Evolutionary conservation across 768 basidiomycete genomes (phyloP).

Genomic region (Lactarius pseudohatsudake): DNA sequence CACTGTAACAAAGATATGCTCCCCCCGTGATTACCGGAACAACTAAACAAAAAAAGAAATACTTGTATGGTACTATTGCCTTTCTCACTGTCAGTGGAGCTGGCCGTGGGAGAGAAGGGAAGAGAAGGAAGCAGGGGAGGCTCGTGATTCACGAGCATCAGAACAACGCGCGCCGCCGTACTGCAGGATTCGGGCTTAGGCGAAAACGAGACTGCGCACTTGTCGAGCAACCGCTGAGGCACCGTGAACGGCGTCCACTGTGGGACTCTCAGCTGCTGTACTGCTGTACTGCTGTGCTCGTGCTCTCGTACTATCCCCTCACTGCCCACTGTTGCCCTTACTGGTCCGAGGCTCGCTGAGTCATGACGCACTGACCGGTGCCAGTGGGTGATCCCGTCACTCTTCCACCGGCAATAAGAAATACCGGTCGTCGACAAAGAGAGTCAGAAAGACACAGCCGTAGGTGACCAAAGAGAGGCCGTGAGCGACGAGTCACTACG

Average conservation of each 20-base stretch:
- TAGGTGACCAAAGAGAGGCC: neutral
- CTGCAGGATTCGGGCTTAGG: constrained; percentile 6
- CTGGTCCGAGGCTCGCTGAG: neutral
- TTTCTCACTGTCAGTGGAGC: constrained; percentile 1
- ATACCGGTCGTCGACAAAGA: neutral
- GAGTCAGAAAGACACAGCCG: neutral
- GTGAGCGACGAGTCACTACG: neutral
- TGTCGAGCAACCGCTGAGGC: constrained; percentile 23
- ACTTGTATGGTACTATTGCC: neutral
- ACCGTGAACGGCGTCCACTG: neutral
- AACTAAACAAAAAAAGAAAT: neutral
- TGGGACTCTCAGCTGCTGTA: neutral
- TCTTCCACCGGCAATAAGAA: neutral
- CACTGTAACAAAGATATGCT: neutral
- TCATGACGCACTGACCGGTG: neutral
- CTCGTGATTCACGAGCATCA: neutral
- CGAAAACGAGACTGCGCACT: constrained; percentile 13
- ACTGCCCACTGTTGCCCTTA: neutral
- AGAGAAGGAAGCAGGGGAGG: neutral
- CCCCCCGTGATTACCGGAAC: neutral
- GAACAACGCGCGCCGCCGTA: constrained; percentile 11
- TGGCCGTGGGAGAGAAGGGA: neutral
- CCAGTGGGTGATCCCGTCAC: neutral
- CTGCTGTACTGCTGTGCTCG: neutral
- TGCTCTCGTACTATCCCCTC: neutral